phyloP scores from a whole-genome alignment of 1,284 basidiomycete genomes.

The Ustilago tritici region DNA sequence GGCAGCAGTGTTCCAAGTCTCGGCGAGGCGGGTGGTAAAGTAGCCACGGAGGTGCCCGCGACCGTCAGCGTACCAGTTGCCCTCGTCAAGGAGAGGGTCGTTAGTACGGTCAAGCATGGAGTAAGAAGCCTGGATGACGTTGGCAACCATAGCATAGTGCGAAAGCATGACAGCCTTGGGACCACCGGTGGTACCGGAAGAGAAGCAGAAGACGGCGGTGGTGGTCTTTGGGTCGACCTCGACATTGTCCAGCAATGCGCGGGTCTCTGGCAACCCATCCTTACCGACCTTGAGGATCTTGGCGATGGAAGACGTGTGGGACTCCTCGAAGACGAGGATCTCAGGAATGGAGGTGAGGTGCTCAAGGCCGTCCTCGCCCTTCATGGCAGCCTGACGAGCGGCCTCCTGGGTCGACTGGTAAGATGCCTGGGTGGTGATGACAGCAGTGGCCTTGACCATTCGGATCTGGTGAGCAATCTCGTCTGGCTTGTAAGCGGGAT shows the following conservation, averaged over 20 bases:
- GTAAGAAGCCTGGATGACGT: constrained; percentile 63
- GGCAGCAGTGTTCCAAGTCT: constrained; percentile 50
- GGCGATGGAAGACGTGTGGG: constrained; percentile 45
- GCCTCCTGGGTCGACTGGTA: constrained; percentile 46
- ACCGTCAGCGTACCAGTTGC: constrained; percentile 49
- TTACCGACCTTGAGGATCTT: constrained; percentile 50
- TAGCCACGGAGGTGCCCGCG: constrained; percentile 44
- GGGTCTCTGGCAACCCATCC: constrained; percentile 33
- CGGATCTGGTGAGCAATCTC: constrained; percentile 64
- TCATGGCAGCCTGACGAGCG: constrained; percentile 34
- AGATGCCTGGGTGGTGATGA: constrained; percentile 48
- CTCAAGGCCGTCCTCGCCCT: constrained; percentile 42
- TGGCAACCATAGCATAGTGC: constrained; percentile 63
- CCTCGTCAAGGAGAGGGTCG: constrained; percentile 58
- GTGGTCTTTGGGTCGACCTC: constrained; percentile 45
- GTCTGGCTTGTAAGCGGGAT: constrained; percentile 64
- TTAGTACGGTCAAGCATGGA: constrained; percentile 63
- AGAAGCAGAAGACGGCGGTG: constrained; percentile 63
- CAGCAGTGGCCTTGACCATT: constrained; percentile 54
- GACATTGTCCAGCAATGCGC: constrained; percentile 42
- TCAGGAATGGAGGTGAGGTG: constrained; percentile 26
- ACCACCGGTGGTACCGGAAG: constrained; percentile 65
- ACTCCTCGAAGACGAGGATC: constrained; percentile 62
- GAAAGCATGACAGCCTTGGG: constrained; percentile 67
- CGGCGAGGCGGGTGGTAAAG: constrained; percentile 50